Conservation (phyloP, 1,139 yeast species). For the Taiozyma sp. region DNA sequence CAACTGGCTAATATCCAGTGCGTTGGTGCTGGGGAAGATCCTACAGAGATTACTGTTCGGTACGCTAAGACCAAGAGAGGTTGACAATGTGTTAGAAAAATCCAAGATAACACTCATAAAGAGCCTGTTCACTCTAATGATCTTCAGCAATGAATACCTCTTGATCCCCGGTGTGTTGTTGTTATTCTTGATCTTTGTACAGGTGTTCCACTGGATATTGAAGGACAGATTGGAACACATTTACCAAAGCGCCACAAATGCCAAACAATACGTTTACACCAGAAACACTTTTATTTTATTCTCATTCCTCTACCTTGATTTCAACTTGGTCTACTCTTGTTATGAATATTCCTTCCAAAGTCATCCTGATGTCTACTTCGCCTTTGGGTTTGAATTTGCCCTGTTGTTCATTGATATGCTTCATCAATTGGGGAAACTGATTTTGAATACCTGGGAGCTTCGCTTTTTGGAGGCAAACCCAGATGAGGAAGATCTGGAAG, state of each 20-base stretch:
- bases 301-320: constrained; percentile 44
- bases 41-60: constrained; percentile 55
- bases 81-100: constrained; percentile 69
- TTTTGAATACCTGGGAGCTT: constrained; percentile 55
- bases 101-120: constrained; percentile 63
- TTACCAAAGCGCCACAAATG: constrained; percentile 33
- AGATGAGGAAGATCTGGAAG: constrained; percentile 68
- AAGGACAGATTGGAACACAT: constrained; percentile 56
- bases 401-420: constrained; percentile 53
- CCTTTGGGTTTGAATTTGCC: constrained; percentile 75
- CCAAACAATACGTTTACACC: constrained; percentile 27
- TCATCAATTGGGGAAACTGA: constrained; percentile 42
- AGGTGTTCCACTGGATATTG: constrained; percentile 71
- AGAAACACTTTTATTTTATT: constrained; percentile 36
- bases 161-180: constrained; percentile 35
- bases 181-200: constrained; percentile 45
- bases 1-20: constrained; percentile 25
- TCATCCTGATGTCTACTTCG: constrained; percentile 45
- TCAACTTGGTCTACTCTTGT: constrained; percentile 46
- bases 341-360: constrained; percentile 47
- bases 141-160: constrained; percentile 51
- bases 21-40: constrained; percentile 25
- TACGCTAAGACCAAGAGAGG: constrained; percentile 65
- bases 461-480: constrained; percentile 39
- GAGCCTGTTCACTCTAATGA: constrained; percentile 58